A percentile compares a stretch with the other conserved stretches of the same genome.
These are phyloP conservation scores for Geosmithia putterillii DNA, from an alignment of 2,329 filamentous ascomycete genomes.

Conservation along the genomic window DNA sequence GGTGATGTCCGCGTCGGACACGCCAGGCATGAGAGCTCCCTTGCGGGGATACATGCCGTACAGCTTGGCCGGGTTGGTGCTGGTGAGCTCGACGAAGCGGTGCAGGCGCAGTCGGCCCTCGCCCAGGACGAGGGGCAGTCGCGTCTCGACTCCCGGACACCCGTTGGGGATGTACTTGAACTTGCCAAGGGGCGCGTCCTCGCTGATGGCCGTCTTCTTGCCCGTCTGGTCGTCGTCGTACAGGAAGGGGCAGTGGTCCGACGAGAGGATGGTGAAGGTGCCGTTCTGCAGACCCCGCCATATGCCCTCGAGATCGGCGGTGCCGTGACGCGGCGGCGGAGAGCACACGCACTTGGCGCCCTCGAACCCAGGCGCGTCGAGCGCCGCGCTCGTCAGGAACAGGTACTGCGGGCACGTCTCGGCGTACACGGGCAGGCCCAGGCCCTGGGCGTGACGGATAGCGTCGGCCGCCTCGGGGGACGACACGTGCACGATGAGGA, in stretches of 20 bases:
- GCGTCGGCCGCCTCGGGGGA: slow-evolving; percentile 29
- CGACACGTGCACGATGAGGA: slow-evolving; percentile 40
- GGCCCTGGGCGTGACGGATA: slow-evolving; percentile 33
- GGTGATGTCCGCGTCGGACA: slow-evolving; percentile 42
- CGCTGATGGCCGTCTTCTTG: slow-evolving; percentile 32
- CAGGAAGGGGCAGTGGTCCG: slow-evolving; percentile 33
- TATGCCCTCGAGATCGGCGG: slow-evolving; percentile 33
- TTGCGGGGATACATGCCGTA: slow-evolving; percentile 42
- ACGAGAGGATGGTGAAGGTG: slow-evolving; percentile 37
- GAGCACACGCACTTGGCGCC: slow-evolving; percentile 42
- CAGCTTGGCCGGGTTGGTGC: slow-evolving; percentile 42
- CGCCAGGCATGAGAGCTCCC: slow-evolving; percentile 34
- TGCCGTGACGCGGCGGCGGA: slow-evolving; percentile 37
- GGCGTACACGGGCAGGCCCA: slow-evolving; percentile 35
- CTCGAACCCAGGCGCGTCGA: slow-evolving; percentile 37
- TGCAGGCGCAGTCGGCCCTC: slow-evolving; percentile 26
- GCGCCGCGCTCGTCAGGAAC: slow-evolving; percentile 35
- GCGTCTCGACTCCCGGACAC: slow-evolving; percentile 43
- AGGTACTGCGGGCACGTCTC: slow-evolving; percentile 46
- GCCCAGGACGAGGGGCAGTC: slow-evolving; percentile 32
- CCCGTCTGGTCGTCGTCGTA: slow-evolving; percentile 31
- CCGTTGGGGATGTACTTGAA: slow-evolving; percentile 49
- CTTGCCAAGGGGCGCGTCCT: slow-evolving; percentile 25
- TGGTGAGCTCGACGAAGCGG: slow-evolving; percentile 41
- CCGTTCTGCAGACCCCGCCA: slow-evolving; percentile 37